These are phyloP conservation scores for Suzukiozyma palmioleophila DNA, from an alignment of 1,139 yeast species.

Conservation along the genomic window DNA sequence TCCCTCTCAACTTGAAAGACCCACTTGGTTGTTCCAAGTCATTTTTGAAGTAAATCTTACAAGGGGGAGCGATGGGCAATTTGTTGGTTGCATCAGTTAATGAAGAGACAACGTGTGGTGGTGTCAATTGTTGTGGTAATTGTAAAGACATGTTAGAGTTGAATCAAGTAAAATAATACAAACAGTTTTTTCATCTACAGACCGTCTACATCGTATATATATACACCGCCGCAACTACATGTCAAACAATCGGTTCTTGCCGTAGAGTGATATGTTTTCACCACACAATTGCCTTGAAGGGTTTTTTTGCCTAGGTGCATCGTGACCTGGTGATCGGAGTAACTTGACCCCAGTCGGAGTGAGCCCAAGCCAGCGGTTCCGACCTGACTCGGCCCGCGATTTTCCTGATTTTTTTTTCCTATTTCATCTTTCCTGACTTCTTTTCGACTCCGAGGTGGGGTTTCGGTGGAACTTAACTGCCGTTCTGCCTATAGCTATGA, in stretches of 20 bases:
- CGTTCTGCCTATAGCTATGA: no score
- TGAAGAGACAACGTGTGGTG: conserved; percentile 41
- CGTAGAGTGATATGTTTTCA: not conserved
- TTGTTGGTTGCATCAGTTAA: conserved; percentile 32
- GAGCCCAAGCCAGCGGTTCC: no score
- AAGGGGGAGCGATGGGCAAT: conserved; percentile 31
- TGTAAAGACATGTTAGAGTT: conserved; percentile 1
- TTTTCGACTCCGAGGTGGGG: no score
- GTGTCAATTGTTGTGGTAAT: not conserved
- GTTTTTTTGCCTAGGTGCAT: not conserved
- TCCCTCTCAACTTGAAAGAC: conserved; percentile 66
- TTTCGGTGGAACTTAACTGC: no score
- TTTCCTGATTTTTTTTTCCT: no score
- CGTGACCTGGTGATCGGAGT: conserved; percentile 2
- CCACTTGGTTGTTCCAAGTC: conserved; percentile 72
- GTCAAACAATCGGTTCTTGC: not conserved
- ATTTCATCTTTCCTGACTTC: no score
- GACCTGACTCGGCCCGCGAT: no score
- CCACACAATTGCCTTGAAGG: not conserved
- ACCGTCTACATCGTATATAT: not conserved
- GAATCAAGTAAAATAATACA: not conserved
- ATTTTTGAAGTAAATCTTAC: conserved; percentile 53
- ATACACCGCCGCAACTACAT: not conserved
- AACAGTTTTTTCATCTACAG: no score
- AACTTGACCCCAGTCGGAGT: not conserved